phyloP scores from a whole-genome alignment of 2,329 filamentous ascomycete species.

The Neurospora sp. region DNA sequence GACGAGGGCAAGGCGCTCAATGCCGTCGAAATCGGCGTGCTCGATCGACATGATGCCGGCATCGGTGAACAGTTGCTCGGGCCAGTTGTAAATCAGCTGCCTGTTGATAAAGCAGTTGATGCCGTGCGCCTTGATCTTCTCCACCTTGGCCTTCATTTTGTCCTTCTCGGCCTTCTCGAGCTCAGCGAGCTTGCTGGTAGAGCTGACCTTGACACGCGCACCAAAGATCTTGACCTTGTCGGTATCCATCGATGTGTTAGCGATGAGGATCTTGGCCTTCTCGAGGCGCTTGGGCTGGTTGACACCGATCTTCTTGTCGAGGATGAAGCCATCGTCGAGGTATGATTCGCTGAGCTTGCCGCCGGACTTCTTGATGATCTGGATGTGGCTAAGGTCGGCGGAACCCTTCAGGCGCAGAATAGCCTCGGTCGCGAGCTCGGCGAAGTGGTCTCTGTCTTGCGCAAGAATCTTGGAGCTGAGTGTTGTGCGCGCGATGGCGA shows the following conservation, averaged over 20 bases:
- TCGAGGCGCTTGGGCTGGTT: conserved; percentile 97
- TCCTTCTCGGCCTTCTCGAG: conserved; percentile 96
- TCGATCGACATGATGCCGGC: conserved; percentile 97
- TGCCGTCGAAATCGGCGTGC: conserved; percentile 97
- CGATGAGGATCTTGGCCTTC: conserved; percentile 95
- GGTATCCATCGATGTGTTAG: conserved; percentile 98
- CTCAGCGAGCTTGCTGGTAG: conserved; percentile 94
- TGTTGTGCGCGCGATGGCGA: conserved; percentile 87
- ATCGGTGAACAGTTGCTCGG: conserved; percentile 95
- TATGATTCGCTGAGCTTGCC: conserved; percentile 97
- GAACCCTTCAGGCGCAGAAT: conserved; percentile 83
- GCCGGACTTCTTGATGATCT: conserved; percentile 98
- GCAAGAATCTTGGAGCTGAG: conserved; percentile 94
- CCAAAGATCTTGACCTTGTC: conserved; percentile 99
- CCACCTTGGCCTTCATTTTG: conserved; percentile 99
- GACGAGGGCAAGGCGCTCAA: conserved; percentile 87
- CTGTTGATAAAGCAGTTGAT: conserved; percentile 99
- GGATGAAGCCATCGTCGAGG: conserved; percentile 93
- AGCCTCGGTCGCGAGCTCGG: conserved; percentile 80
- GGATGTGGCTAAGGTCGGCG: conserved; percentile 91
- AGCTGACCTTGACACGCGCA: conserved; percentile 90
- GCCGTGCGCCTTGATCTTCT: conserved; percentile 95
- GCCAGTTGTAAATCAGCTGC: conserved; percentile 99
- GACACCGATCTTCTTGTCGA: conserved; percentile 98
- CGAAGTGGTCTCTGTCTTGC: conserved; percentile 88